Conservation (phyloP, 2,329 filamentous ascomycete species). For the Ascochyta lentis region DNA sequence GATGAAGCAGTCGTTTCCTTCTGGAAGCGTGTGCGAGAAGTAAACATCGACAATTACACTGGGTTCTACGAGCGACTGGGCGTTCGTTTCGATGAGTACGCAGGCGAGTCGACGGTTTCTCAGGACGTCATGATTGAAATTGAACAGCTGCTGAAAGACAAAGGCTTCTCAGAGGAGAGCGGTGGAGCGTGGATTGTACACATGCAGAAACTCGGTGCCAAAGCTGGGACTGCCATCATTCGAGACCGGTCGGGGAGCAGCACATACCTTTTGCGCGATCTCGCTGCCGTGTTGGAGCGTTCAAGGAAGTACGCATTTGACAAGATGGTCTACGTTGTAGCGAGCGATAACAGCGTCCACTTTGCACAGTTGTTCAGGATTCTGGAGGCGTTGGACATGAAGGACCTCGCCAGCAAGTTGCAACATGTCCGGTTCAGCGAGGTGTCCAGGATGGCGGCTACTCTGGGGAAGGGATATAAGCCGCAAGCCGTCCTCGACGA, state of each 20-base stretch:
- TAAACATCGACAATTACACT: constrained; percentile 71
- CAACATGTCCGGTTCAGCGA: constrained; percentile 80
- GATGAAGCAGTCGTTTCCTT: constrained; percentile 66
- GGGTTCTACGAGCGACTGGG: constrained; percentile 73
- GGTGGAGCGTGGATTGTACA: constrained; percentile 77
- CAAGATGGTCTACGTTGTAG: constrained; percentile 82
- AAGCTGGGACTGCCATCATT: constrained; percentile 73
- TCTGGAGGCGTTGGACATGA: constrained; percentile 72
- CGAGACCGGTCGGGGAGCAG: constrained; percentile 77
- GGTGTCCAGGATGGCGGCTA: constrained; percentile 55
- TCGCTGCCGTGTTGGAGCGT: constrained; percentile 74
- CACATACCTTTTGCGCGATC: constrained; percentile 79
- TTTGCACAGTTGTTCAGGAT: constrained; percentile 79
- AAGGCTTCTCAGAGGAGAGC: constrained; percentile 70
- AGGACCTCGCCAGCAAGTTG: constrained; percentile 71
- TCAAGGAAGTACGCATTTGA: constrained; percentile 69
- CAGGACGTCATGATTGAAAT: constrained; percentile 70
- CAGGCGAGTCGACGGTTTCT: constrained; percentile 76
- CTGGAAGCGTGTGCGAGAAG: constrained; percentile 71
- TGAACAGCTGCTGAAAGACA: constrained; percentile 67
- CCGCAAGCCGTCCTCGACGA: constrained; percentile 71
- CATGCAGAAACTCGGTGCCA: constrained; percentile 73
- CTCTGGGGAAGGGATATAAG: constrained; percentile 68
- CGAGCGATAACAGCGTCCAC: constrained; percentile 74
- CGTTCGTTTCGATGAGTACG: constrained; percentile 73